phyloP scores from a whole-genome alignment of 176 grass and related monocot genomes.

The Miscanthus lutarioriparius region DNA sequence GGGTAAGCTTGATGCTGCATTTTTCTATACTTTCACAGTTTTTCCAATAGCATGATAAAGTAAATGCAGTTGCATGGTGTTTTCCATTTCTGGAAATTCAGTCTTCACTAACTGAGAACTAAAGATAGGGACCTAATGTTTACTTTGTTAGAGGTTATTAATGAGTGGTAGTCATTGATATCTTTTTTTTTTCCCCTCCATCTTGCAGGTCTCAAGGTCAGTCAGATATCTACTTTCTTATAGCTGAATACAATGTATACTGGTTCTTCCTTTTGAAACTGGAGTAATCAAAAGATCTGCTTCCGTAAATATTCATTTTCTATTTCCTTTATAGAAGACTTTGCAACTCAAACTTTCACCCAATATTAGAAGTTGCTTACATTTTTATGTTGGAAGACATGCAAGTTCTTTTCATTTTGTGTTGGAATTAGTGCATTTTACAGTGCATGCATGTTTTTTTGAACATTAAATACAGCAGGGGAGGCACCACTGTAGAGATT shows the following conservation, averaged over 20 bases:
- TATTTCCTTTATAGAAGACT: conserved; percentile 26
- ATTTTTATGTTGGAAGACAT: not conserved
- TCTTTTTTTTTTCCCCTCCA: not conserved
- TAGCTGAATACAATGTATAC: conserved; percentile 38
- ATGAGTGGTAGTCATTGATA: conserved; percentile 1
- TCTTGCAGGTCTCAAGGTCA: conserved; percentile 92
- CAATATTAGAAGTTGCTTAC: conserved; percentile 10
- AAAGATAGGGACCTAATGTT: conserved; percentile 15
- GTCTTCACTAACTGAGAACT: conserved; percentile 4
- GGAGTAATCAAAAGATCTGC: conserved; percentile 14
- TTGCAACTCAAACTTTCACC: conserved; percentile 25
- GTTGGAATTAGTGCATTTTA: conserved; percentile 7
- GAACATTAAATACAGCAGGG: too few relatives aligned
- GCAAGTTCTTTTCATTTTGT: not conserved
- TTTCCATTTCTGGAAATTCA: conserved; percentile 25
- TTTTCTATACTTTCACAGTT: conserved; percentile 10
- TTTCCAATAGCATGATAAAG: conserved; percentile 11
- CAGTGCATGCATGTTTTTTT: not conserved
- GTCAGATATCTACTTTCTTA: conserved; percentile 33
- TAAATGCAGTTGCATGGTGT: not conserved
- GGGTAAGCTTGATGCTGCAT: conserved; percentile 54
- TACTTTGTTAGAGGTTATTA: conserved; percentile 8
- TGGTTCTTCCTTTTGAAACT: conserved; percentile 39
- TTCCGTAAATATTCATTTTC: conserved; percentile 9
- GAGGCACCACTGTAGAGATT: too few relatives aligned